Percentiles rank a stretch among this genome's conserved stretches.
phyloP scores from a whole-genome alignment of 805 yeast genomes.

The Lachancea meyersii region DNA sequence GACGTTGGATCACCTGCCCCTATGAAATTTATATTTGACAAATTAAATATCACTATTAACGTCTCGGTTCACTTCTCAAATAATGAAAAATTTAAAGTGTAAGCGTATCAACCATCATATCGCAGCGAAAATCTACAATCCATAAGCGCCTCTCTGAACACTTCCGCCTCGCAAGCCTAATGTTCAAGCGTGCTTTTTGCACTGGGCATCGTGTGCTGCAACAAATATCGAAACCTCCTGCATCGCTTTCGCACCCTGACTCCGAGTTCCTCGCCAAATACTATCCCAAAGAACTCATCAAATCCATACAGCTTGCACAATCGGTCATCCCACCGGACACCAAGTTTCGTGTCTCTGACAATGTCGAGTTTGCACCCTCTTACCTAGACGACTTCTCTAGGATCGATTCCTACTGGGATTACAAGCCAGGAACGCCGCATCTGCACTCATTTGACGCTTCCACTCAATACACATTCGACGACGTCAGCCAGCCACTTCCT shows the following conservation, averaged over 20 bases:
- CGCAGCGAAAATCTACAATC: too few species aligned
- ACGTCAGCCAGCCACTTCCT: constrained; percentile 23
- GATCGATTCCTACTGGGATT: constrained; percentile 74
- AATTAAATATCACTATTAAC: too few species aligned
- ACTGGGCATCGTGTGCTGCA: constrained; percentile 15
- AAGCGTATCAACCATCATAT: too few species aligned
- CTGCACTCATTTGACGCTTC: constrained; percentile 19
- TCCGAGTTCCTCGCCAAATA: constrained; percentile 49
- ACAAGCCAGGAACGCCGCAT: constrained; percentile 29
- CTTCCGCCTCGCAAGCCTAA: neutral
- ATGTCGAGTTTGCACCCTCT: constrained; percentile 60
- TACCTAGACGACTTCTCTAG: constrained; percentile 64
- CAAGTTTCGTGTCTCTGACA: constrained; percentile 37
- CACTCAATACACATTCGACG: constrained; percentile 18
- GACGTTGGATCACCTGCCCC: too few species aligned
- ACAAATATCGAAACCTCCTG: constrained; percentile 12
- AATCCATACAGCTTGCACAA: constrained; percentile 78
- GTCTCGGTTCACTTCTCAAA: too few species aligned
- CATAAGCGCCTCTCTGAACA: too few species aligned
- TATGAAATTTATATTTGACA: too few species aligned
- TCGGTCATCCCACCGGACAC: constrained; percentile 63
- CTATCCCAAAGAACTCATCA: constrained; percentile 75
- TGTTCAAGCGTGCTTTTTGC: constrained; percentile 22
- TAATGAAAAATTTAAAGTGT: too few species aligned
- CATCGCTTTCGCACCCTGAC: constrained; percentile 20